phyloP scores from a whole-genome alignment of 176 grass and related monocot species.

The Stipa capillata region DNA sequence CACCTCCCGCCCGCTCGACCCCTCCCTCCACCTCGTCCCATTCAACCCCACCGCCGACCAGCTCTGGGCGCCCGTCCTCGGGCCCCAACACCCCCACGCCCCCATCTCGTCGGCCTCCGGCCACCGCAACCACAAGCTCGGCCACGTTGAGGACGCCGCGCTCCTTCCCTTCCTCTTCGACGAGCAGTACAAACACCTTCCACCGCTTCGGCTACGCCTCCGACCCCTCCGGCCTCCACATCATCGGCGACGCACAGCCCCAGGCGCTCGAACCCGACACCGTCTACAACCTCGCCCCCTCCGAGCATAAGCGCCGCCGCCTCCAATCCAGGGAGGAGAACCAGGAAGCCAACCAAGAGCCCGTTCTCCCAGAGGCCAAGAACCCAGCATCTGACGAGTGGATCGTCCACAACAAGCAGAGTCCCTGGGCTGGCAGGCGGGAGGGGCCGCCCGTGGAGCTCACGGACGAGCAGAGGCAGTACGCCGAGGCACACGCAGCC shows the following conservation, averaged over 20 bases:
- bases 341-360: slow-evolving; percentile 7
- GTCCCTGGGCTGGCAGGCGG: slow-evolving; percentile 90
- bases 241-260: slow-evolving; percentile 56
- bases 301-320: slow-evolving; percentile 95
- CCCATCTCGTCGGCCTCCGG: slow-evolving; percentile 60
- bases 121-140: slow-evolving; percentile 95
- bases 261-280: slow-evolving; percentile 42
- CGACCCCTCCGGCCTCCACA: slow-evolving; percentile 78
- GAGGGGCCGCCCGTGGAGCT: slow-evolving; percentile 60
- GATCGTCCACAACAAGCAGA: slow-evolving; percentile 77
- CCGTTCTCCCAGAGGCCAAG: slow-evolving; percentile 15
- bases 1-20: slow-evolving; percentile 63
- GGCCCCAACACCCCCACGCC: slow-evolving; percentile 70
- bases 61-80: slow-evolving; percentile 82
- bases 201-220: slow-evolving; percentile 87
- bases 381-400: slow-evolving; percentile 85
- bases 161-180: slow-evolving; percentile 95
- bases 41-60: slow-evolving; percentile 97
- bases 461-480: slow-evolving; percentile 93
- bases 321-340: slow-evolving; percentile 46
- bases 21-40: slow-evolving; percentile 59
- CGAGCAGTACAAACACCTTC: slow-evolving; percentile 97
- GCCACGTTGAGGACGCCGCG: slow-evolving; percentile 81
- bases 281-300: slow-evolving; percentile 81
- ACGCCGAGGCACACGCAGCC: slow-evolving; percentile 71